Evolutionary conservation across 2,329 filamentous ascomycete species (phyloP), one percentile per base, ranked within the genome.

Genomic region (Botryotinia narcissicola): DNA sequence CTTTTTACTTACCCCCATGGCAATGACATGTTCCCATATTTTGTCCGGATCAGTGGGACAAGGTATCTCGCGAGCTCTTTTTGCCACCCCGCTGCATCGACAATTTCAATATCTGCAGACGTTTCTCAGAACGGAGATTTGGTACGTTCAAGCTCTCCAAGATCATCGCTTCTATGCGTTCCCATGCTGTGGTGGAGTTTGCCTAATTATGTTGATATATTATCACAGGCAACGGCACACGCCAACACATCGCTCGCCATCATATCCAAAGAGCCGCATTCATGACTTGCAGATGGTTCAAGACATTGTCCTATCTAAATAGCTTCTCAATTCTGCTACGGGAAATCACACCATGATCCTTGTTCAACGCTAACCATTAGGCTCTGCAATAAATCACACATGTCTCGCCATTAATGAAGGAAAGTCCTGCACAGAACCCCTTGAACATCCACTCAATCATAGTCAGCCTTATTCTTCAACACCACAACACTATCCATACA

Each of bases 181-280:
- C 78, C 77, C 77, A 80, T 86, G 84, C 84, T 82, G 84, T 83
- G 83, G 88, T 90, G 88, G 88, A 89, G 87, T 86, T 44, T 87
- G 85, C 83, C 80, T 89, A 88, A 87, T 67, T 87, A 85, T 87
- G 85, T 86, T 85, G 85, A 84, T 83, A 84, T 87, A 86, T 86
- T 89, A 90, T 87, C 90, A 95, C 91, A 95, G 93, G 93, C 88
- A 88, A 90, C 87, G 87, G 91, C 87, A 87, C 86, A 91, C 91
- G 93, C 93, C 94, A 97, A 87, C 93, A 92, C 94, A 97, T 94
- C 93, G 93, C 81, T 85, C 70, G 32, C 89, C 88, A 89, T 87
- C 76, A 81, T 79, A 60, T 72, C 62, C 51, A 72, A 86, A 90
- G 88, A 90, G 89, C 89, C 89, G 88, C 88, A 91, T 32, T 89